Evolutionary conservation across 2,329 filamentous ascomycete genomes (phyloP).

Genomic region (Pseudocercospora pini-densiflorae): DNA sequence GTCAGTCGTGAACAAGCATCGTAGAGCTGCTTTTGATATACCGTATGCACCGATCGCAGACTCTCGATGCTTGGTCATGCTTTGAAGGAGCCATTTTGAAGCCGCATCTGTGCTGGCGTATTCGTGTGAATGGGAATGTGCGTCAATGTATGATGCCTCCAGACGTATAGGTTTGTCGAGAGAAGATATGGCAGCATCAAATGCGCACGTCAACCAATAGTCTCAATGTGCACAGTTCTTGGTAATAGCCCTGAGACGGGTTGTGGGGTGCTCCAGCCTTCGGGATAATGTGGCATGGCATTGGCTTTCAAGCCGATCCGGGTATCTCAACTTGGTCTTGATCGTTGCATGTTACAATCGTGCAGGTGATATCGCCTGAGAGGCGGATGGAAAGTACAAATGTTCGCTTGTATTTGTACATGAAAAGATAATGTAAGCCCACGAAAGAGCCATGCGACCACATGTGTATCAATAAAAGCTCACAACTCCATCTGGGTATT

Average conservation of each 20-base stretch:
- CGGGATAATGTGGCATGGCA: background rate
- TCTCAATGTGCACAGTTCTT: too few relatives aligned
- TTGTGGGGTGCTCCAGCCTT: background rate
- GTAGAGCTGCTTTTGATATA: background rate
- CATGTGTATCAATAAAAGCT: background rate
- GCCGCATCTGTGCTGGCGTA: too few relatives aligned
- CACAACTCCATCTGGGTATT: conserved; percentile 9
- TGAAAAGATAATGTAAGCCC: background rate
- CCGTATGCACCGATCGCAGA: conserved; percentile 2
- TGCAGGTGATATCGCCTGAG: background rate
- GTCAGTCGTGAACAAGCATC: background rate
- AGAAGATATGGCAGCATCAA: too few relatives aligned
- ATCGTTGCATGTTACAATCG: background rate
- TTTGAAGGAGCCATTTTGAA: too few relatives aligned
- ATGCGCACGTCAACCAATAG: too few relatives aligned
- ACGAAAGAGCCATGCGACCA: background rate
- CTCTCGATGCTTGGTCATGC: background rate
- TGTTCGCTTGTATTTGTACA: background rate
- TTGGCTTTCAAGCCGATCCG: background rate
- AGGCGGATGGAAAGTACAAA: background rate
- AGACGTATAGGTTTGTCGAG: too few relatives aligned
- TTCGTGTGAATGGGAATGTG: too few relatives aligned
- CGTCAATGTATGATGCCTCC: too few relatives aligned
- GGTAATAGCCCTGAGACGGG: too few relatives aligned
- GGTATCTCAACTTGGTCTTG: background rate